Evolutionary conservation across 2,329 filamentous ascomycete genomes (phyloP).

Genomic region (Zopfia rhizophila): DNA sequence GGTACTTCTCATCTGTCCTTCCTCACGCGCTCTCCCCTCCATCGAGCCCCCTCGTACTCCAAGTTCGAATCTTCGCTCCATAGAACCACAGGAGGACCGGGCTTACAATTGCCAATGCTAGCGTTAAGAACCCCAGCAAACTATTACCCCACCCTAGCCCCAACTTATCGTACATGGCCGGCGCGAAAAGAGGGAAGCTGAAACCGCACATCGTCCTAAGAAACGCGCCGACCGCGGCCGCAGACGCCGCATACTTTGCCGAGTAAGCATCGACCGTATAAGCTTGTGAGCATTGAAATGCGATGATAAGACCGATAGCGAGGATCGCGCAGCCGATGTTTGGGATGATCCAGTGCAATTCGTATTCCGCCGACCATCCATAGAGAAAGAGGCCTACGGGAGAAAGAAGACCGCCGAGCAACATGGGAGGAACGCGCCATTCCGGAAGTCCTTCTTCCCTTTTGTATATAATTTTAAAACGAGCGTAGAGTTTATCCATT

Average conservation of each 20-base stretch:
- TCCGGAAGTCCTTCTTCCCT: constrained; percentile 50
- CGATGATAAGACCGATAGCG: constrained; percentile 59
- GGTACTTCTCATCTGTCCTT: no score
- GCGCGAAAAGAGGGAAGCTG: constrained; percentile 66
- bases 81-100: constrained; percentile 59
- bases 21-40: no score
- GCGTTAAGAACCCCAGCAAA: constrained; percentile 62
- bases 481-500: constrained; percentile 54
- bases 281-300: constrained; percentile 68
- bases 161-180: constrained; percentile 66
- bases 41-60: constrained; percentile 30
- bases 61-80: constrained; percentile 45
- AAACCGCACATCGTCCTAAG: constrained; percentile 65
- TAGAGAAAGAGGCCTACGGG: constrained; percentile 60
- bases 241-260: constrained; percentile 55
- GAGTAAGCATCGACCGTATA: constrained; percentile 73
- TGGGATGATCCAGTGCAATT: constrained; percentile 66
- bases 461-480: constrained; percentile 33
- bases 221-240: constrained; percentile 70
- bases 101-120: constrained; percentile 59
- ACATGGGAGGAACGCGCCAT: constrained; percentile 64
- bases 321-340: constrained; percentile 63
- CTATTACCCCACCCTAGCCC: constrained; percentile 70
- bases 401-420: constrained; percentile 64
- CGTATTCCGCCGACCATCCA: constrained; percentile 65